Base-by-base conservation (phyloP, 208 protist species). In the Herpetomonas samuelpessoai region DNA sequence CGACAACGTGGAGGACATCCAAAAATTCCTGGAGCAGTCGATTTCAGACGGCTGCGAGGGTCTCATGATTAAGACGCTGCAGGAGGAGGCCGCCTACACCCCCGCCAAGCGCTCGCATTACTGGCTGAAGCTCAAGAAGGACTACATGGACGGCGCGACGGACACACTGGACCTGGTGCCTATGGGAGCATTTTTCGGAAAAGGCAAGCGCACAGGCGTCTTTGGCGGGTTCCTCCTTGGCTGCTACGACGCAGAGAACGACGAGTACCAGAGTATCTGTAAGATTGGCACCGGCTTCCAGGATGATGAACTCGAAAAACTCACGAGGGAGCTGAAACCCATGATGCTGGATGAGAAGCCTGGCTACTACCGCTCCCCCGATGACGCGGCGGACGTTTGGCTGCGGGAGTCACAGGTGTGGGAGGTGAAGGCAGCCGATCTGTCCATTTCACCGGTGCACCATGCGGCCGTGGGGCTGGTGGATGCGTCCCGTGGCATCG, bases 41-140 rank as follows among this genome's bases (percentile, higher is more conserved):
- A 92, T 98, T 47, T 74, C 73, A 9, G 86, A 84, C 62, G 81
- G 76, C 35, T 93, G 88, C 60, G 93, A 99, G 73, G 98, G 99
- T 2, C 86, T 99, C 2, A 99, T 99, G 96, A 84, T 99, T 26
- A 99, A 99, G 77, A 97, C 93, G 22, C 85, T 99, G 16, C 62
- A 87, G 22, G 81, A 96, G 48, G 87, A 98, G 24, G 86, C 97
- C 0, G 78, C 63, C 26, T 99, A 99, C 77, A 96, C 98, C 64
- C 98, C 98, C 0, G 91, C 85, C 10, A 98, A 97, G 62, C 88
- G 99, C 19, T 98, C 97, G 0, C 81, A 96, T 60, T 97, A 91
- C 39, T 99, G 98, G 98, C 82, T 99, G 25, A 99, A 99, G 72
- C 81, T 99, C 19, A 99, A 99, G 77, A 99, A 99, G 76, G 99